Percentiles rank a stretch among this genome's conserved stretches.
These are phyloP conservation scores for Circinella umbellata DNA, from an alignment of 371 early-diverging fungal species.

Conservation along the genomic window DNA sequence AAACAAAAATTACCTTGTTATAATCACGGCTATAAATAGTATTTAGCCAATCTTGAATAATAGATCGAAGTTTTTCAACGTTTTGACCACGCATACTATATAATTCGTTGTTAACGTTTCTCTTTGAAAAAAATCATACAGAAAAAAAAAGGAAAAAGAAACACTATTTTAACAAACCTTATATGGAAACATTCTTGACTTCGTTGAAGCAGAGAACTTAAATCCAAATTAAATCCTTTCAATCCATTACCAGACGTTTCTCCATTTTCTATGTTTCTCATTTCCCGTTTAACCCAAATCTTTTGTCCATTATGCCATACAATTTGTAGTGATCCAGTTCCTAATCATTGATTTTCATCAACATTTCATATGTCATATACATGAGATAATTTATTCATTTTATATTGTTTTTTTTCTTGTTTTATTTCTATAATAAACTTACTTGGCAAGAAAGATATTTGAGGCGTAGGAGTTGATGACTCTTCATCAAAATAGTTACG, in stretches of 20 bases:
- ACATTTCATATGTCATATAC: neutral
- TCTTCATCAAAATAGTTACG: neutral
- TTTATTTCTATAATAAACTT: no score
- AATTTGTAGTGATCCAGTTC: neutral
- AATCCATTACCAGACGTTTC: neutral
- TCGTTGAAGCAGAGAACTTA: neutral
- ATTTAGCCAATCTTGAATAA: neutral
- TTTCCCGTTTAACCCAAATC: neutral
- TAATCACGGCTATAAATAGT: neutral
- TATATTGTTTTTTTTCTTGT: neutral
- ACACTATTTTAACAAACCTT: neutral
- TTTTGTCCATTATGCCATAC: neutral
- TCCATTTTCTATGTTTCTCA: neutral
- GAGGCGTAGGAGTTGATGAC: neutral
- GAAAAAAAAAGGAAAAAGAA: neutral
- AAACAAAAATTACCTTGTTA: neutral
- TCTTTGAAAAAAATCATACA: no score
- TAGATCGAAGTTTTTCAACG: neutral
- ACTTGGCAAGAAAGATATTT: neutral
- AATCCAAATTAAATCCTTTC: neutral
- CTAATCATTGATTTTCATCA: neutral
- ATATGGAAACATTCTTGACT: neutral
- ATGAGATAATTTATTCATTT: neutral
- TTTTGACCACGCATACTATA: slow-evolving; percentile 1
- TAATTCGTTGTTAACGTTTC: no score